Conservation (phyloP, 371 early-diverging fungal genomes). For the Circinella umbellata region DNA sequence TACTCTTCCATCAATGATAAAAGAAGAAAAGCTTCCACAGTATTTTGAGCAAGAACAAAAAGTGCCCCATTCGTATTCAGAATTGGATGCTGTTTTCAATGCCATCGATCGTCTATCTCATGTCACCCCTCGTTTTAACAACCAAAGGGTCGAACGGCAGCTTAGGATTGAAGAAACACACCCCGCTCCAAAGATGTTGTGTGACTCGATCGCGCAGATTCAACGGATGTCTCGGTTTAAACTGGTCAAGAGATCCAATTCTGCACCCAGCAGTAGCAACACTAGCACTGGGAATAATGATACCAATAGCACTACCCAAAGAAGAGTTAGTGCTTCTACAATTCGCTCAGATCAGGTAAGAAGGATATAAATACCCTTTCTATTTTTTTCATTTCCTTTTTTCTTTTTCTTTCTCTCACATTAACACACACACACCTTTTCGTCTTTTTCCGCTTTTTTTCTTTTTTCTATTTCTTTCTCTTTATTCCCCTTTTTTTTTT, state of each 20-base stretch:
- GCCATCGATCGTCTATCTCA: constrained; percentile 10
- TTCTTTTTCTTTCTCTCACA: neutral
- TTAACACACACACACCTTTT: too few relatives aligned
- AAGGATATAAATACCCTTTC: neutral
- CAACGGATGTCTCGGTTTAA: constrained; percentile 2
- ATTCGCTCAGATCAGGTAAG: constrained; percentile 5
- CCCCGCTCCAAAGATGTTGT: constrained; percentile 6
- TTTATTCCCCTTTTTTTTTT: neutral
- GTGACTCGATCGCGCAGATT: constrained; percentile 11
- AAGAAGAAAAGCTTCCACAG: constrained; percentile 11
- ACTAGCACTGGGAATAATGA: too few relatives aligned
- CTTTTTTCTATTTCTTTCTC: neutral
- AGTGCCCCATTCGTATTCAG: neutral
- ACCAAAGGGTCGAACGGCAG: constrained; percentile 13
- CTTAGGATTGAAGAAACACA: neutral
- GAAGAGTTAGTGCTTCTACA: neutral
- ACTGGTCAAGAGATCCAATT: neutral
- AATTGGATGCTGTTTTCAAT: neutral
- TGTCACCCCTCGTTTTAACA: constrained; percentile 3
- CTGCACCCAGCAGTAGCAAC: neutral
- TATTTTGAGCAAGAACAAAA: neutral
- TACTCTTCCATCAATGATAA: neutral
- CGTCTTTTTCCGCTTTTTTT: neutral
- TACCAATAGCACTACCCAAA: too few relatives aligned
- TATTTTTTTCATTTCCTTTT: neutral